Conservation (phyloP, 352 stramenopile genomes). For the Globisporangium abappressorium region DNA sequence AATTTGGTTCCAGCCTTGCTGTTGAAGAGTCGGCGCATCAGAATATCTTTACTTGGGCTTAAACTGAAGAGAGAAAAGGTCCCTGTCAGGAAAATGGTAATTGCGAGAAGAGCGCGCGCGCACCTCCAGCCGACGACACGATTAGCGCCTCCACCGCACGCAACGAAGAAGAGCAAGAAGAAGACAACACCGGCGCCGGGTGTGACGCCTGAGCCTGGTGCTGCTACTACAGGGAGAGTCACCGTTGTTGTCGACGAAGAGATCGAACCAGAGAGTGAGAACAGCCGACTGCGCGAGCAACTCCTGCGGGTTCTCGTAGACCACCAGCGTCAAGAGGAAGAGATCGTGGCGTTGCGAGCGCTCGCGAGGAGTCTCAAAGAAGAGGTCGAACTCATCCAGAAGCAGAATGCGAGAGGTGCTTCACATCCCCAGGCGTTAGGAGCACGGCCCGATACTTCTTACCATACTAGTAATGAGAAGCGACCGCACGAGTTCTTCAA, state of each 20-base stretch:
- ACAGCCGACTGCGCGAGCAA: constrained; percentile 40
- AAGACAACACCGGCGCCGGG: background rate
- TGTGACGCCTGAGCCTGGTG: background rate
- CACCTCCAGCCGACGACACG: background rate
- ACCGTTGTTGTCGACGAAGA: background rate
- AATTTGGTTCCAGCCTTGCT: too few relatives aligned
- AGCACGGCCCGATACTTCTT: background rate
- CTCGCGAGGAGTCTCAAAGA: constrained; percentile 51
- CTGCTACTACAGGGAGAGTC: background rate
- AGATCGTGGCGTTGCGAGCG: constrained; percentile 54
- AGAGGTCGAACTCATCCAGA: constrained; percentile 40
- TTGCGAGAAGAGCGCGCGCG: background rate
- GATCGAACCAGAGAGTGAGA: background rate
- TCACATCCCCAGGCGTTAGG: background rate
- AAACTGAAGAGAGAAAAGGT: too few relatives aligned
- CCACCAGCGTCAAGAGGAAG: constrained; percentile 52
- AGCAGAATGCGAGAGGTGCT: background rate
- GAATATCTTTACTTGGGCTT: too few relatives aligned
- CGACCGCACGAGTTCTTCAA: constrained; percentile 44
- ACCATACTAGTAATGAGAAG: background rate
- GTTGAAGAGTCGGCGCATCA: too few relatives aligned
- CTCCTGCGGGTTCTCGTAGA: constrained; percentile 42
- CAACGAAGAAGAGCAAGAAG: constrained; percentile 7
- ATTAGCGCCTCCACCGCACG: background rate
- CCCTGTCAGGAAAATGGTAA: background rate